phyloP scores from a whole-genome alignment of 2,329 filamentous ascomycete genomes.

The Nothophoma quercina region DNA sequence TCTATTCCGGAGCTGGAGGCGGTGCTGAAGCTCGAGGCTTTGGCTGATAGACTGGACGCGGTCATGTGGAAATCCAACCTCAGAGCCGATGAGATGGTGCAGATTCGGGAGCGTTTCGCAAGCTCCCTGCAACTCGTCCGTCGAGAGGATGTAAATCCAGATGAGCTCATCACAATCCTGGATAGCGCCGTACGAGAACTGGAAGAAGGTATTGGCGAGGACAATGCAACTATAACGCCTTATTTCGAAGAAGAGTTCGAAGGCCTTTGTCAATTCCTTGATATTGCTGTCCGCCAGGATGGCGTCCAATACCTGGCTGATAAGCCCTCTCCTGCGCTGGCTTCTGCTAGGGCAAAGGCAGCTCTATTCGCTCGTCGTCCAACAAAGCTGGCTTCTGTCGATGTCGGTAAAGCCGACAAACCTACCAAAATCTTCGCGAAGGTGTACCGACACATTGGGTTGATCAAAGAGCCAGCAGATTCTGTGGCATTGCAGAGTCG shows the following conservation, averaged over 20 bases:
- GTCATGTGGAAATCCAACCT: conserved; percentile 47
- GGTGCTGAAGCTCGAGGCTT: conserved; percentile 52
- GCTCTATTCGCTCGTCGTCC: conserved; percentile 47
- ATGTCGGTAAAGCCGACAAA: conserved; percentile 14
- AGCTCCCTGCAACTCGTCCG: conserved; percentile 44
- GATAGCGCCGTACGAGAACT: conserved; percentile 39
- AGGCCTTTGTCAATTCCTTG: conserved; percentile 48
- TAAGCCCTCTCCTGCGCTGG: conserved; percentile 21
- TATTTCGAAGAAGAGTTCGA: conserved; percentile 50
- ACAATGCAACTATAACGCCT: conserved; percentile 35
- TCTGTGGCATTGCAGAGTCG: conserved; percentile 35
- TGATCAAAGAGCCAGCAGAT: conserved; percentile 27
- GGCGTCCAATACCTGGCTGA: conserved; percentile 4
- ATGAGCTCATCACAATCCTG: conserved; percentile 40
- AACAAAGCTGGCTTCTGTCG: conserved; percentile 34
- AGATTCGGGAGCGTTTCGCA: conserved; percentile 45
- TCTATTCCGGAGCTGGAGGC: conserved; percentile 48
- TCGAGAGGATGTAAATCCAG: conserved; percentile 37
- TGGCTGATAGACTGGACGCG: conserved; percentile 57
- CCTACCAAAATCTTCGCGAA: conserved; percentile 32
- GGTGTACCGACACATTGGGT: conserved; percentile 35
- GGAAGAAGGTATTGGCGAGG: conserved; percentile 38
- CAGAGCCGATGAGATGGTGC: conserved; percentile 44
- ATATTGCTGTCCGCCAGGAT: conserved; percentile 31
- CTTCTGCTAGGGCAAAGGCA: conserved; percentile 35